Evolutionary conservation across 2,329 filamentous ascomycete genomes (phyloP).

Genomic region (Pseudocercospora ulei): DNA sequence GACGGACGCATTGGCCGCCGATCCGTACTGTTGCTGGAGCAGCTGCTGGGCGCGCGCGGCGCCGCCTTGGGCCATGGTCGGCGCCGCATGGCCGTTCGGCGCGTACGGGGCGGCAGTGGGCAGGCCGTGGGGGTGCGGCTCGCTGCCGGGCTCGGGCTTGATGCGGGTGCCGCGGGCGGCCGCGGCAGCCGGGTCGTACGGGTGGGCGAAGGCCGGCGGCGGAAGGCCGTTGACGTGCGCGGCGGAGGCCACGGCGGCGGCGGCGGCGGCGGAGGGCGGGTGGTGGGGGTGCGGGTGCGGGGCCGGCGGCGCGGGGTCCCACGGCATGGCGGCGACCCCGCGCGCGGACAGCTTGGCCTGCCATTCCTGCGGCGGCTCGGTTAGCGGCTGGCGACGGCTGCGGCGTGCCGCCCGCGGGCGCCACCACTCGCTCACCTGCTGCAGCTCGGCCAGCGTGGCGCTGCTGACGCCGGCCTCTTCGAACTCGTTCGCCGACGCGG

Average conservation of each 20-base stretch:
- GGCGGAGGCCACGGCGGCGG: slow-evolving; percentile 19
- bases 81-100: slow-evolving; percentile 17
- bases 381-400: slow-evolving; percentile 22
- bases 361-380: slow-evolving; percentile 59
- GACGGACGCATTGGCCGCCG: slow-evolving; percentile 56
- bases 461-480: slow-evolving; percentile 92
- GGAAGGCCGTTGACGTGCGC: slow-evolving; percentile 20
- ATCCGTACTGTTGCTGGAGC: slow-evolving; percentile 51
- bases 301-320: slow-evolving; percentile 76
- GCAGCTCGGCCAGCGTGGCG: slow-evolving; percentile 74
- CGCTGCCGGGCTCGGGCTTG: slow-evolving; percentile 45
- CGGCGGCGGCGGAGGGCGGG: slow-evolving; percentile 32
- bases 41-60: slow-evolving; percentile 45
- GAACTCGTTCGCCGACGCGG: slow-evolving; percentile 74
- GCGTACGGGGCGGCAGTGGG: slow-evolving; percentile 25
- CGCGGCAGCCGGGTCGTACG: slow-evolving; percentile 25
- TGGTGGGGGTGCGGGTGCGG: slow-evolving; percentile 28
- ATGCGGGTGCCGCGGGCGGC: slow-evolving; percentile 40
- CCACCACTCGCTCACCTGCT: slow-evolving; percentile 51
- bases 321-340: slow-evolving; percentile 80
- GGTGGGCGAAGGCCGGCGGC: slow-evolving; percentile 20
- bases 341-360: slow-evolving; percentile 80
- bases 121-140: slow-evolving; percentile 30
- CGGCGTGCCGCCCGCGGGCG: slow-evolving; percentile 4
- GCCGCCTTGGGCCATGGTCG: slow-evolving; percentile 35